Evolutionary conservation across 805 yeast species (phyloP).

Genomic region (Cyberlindnera misumaiensis): DNA sequence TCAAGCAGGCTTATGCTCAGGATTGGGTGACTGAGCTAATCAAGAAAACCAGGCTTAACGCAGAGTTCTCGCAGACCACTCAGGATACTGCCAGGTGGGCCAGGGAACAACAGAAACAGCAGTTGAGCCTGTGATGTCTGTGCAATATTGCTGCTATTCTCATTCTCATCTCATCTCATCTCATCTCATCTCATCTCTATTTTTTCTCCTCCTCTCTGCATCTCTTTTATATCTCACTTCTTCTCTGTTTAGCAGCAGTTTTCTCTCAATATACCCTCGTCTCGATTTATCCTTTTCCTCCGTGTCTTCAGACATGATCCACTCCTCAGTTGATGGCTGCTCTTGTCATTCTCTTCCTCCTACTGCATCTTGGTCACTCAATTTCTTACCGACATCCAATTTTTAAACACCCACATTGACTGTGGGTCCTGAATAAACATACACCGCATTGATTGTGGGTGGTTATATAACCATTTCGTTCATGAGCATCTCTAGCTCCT

Average conservation of each 20-base stretch:
- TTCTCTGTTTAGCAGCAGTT: slow-evolving; percentile 2
- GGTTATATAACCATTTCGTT: slow-evolving; percentile 1
- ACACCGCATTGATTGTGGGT: not conserved
- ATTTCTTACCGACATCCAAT: not conserved
- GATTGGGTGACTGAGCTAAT: slow-evolving; percentile 79
- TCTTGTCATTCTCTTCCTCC: not conserved
- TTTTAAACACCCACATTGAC: not conserved
- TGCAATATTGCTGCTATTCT: not conserved
- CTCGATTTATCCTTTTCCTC: not conserved
- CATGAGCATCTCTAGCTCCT: slow-evolving; percentile 13
- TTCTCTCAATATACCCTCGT: not conserved
- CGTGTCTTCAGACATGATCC: not conserved
- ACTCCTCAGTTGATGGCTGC: not conserved
- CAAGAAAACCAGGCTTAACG: slow-evolving; percentile 61
- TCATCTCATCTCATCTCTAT: not conserved
- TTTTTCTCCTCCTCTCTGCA: slow-evolving; percentile 1
- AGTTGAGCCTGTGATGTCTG: slow-evolving; percentile 11
- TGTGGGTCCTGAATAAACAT: not conserved
- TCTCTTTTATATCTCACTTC: slow-evolving; percentile 1
- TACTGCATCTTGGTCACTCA: not conserved
- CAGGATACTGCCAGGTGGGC: slow-evolving; percentile 98
- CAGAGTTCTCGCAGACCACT: slow-evolving; percentile 56
- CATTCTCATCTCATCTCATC: not conserved
- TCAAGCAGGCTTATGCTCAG: slow-evolving; percentile 57
- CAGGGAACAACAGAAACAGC: slow-evolving; percentile 49